Conservation (phyloP, 2,329 filamentous ascomycete genomes). For the Beauveria sp. region DNA sequence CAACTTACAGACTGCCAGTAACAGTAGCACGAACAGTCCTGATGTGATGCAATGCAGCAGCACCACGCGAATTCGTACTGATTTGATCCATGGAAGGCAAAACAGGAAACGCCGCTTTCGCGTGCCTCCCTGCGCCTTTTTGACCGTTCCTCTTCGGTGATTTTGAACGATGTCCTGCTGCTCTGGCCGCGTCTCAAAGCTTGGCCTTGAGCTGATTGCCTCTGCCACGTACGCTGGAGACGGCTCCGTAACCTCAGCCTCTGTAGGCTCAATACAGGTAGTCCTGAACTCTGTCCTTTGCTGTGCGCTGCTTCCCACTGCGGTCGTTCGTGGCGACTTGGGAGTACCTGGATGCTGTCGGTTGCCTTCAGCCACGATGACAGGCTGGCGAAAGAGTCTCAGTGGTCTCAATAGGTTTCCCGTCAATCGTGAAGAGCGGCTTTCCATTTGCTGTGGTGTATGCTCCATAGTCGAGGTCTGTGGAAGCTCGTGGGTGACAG, state of each 20-base stretch:
- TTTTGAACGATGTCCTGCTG: neutral
- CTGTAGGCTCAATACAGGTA: constrained; percentile 12
- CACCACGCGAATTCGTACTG: constrained; percentile 44
- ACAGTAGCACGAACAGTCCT: constrained; percentile 49
- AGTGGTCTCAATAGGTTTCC: neutral
- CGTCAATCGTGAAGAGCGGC: neutral
- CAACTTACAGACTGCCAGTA: constrained; percentile 59
- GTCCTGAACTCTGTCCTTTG: neutral
- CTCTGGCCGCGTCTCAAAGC: neutral
- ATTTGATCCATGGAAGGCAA: constrained; percentile 49
- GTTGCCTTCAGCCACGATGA: no score
- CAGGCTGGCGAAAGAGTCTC: neutral
- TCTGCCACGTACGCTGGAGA: neutral
- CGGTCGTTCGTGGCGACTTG: constrained; percentile 5
- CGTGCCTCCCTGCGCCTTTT: neutral
- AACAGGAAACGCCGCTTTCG: constrained; percentile 37
- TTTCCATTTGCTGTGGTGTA: neutral
- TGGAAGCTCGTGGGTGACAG: neutral
- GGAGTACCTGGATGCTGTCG: constrained; percentile 21
- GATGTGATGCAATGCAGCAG: constrained; percentile 57
- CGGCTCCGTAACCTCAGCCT: neutral
- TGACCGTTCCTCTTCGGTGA: neutral
- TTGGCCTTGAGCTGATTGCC: neutral
- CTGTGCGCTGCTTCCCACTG: neutral
- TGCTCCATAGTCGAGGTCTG: neutral